Evolutionary conservation across 2,329 filamentous ascomycete species (phyloP).

Genomic region (Coccinonectria pachysandricola): DNA sequence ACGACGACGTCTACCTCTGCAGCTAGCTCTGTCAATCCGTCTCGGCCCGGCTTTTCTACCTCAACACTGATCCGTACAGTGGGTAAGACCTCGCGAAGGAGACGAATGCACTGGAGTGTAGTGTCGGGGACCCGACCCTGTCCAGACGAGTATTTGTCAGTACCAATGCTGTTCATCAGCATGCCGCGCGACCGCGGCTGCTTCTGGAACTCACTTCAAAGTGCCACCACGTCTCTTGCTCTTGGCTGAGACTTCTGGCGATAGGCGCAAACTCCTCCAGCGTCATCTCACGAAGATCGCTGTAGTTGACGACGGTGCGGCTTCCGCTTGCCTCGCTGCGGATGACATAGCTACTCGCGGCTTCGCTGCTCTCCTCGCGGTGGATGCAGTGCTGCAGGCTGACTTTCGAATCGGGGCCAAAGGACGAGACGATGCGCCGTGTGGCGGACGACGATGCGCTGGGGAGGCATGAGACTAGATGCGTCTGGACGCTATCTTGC

Average conservation of each 20-base stretch:
- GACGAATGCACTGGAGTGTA: constrained; percentile 46
- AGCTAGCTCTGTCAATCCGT: constrained; percentile 49
- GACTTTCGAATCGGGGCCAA: constrained; percentile 34
- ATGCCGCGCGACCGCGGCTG: constrained; percentile 1
- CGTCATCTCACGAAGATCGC: constrained; percentile 58
- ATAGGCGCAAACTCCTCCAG: constrained; percentile 44
- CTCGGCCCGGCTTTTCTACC: constrained; percentile 57
- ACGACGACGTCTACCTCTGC: constrained; percentile 60
- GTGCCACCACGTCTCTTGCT: constrained; percentile 51
- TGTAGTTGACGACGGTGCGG: constrained; percentile 62
- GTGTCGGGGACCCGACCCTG: constrained; percentile 56
- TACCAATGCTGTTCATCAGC: constrained; percentile 1
- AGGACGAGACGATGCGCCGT: constrained; percentile 41
- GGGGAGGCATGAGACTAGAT: constrained; percentile 46
- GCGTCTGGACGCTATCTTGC: constrained; percentile 20
- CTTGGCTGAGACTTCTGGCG: constrained; percentile 26
- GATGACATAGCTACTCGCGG: constrained; percentile 61
- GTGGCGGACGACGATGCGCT: constrained; percentile 38
- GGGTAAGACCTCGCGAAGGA: constrained; percentile 38
- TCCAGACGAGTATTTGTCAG: constrained; percentile 7
- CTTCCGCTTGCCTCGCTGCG: constrained; percentile 48
- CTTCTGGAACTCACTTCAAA: constrained; percentile 47
- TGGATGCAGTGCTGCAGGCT: constrained; percentile 49
- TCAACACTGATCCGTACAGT: constrained; percentile 54
- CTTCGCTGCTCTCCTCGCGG: constrained; percentile 40